Conservation (phyloP, 2,329 filamentous ascomycete genomes). For the Colletotrichum gigasporum region DNA sequence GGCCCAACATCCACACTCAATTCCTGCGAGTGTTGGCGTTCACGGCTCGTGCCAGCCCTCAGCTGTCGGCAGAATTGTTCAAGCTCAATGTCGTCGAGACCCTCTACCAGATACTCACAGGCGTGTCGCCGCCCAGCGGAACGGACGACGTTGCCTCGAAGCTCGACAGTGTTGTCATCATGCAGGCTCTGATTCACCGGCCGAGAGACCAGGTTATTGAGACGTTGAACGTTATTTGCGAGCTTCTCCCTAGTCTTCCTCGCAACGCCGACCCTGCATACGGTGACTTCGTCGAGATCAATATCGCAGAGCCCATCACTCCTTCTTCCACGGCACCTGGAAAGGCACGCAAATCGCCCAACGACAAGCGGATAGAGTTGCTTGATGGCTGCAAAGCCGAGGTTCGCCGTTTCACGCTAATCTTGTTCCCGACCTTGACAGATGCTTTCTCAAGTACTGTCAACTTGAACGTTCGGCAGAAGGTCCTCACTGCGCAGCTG, state of each 20-base stretch:
- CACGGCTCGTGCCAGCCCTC: slow-evolving; percentile 87
- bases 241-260: slow-evolving; percentile 83
- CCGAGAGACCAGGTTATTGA: slow-evolving; percentile 97
- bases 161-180: slow-evolving; percentile 95
- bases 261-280: slow-evolving; percentile 55
- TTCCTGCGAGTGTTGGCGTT: slow-evolving; percentile 93
- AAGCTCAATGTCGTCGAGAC: slow-evolving; percentile 98
- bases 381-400: slow-evolving; percentile 85
- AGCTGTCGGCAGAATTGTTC: slow-evolving; percentile 87
- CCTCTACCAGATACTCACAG: slow-evolving; percentile 95
- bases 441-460: slow-evolving; percentile 98
- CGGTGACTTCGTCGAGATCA: slow-evolving; percentile 55
- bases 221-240: slow-evolving; percentile 96
- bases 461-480: slow-evolving; percentile 92
- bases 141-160: slow-evolving; percentile 82
- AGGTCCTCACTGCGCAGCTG: slow-evolving; percentile 92
- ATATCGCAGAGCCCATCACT: slow-evolving; percentile 50
- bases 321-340: slow-evolving; percentile 51
- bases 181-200: slow-evolving; percentile 97
- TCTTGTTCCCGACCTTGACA: slow-evolving; percentile 92
- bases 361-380: slow-evolving; percentile 84
- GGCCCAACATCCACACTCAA: slow-evolving; percentile 93
- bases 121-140: slow-evolving; percentile 87
- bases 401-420: slow-evolving; percentile 90
- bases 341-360: slow-evolving; percentile 63